Conservation (phyloP, 2,329 filamentous ascomycete species). For the Rachicladosporium sp. region DNA sequence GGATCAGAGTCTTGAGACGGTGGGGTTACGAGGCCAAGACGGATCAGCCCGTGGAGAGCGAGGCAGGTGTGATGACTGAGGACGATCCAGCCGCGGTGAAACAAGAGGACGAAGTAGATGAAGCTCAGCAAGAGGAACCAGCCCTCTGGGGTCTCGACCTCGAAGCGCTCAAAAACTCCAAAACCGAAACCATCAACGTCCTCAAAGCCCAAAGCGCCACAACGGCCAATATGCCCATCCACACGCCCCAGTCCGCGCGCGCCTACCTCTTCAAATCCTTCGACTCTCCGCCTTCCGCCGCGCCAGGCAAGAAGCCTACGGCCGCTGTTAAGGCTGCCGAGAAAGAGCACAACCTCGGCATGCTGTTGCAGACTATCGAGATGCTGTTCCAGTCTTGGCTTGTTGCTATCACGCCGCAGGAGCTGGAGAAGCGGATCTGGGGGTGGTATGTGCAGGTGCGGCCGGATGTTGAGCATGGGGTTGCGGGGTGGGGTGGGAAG, state of each 20-base stretch:
- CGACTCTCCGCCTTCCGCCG: conserved; percentile 31
- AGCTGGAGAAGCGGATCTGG: conserved; percentile 69
- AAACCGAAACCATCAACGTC: conserved; percentile 16
- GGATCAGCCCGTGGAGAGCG: too few species aligned
- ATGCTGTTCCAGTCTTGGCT: conserved; percentile 65
- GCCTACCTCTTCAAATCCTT: conserved; percentile 49
- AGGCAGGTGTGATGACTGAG: not conserved
- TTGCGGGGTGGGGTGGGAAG: conserved; percentile 74
- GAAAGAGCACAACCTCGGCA: conserved; percentile 56
- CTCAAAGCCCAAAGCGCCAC: conserved; percentile 14
- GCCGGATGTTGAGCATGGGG: conserved; percentile 62
- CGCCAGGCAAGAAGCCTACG: conserved; percentile 40
- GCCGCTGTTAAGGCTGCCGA: conserved; percentile 42
- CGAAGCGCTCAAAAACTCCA: conserved; percentile 40
- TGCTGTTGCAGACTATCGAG: conserved; percentile 59
- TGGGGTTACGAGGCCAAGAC: conserved; percentile 46
- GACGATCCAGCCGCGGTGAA: conserved; percentile 1
- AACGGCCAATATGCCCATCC: conserved; percentile 51
- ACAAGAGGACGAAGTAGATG: conserved; percentile 6
- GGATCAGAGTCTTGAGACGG: conserved; percentile 63
- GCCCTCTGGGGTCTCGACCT: conserved; percentile 48
- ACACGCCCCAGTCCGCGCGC: conserved; percentile 58
- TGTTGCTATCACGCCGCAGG: conserved; percentile 45
- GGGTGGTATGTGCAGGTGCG: conserved; percentile 67
- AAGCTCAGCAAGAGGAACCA: conserved; percentile 21